phyloP scores from a whole-genome alignment of 2,329 filamentous ascomycete species.

The Cladobotryum mycophilum region DNA sequence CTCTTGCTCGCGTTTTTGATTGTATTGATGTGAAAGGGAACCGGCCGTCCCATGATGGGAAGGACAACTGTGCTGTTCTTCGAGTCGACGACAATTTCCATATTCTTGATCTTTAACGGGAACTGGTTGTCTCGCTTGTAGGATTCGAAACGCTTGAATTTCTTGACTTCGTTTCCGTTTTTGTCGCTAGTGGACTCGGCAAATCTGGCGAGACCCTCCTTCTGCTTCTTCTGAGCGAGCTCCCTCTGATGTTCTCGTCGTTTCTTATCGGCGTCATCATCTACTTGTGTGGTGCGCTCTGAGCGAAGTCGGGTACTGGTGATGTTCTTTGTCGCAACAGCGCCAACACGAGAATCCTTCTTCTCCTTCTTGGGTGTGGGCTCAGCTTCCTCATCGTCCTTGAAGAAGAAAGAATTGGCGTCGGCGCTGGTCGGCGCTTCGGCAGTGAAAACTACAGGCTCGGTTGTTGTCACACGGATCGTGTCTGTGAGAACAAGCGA shows the following conservation, averaged over 20 bases:
- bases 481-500: constrained; percentile 90
- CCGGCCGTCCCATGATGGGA: constrained; percentile 93
- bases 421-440: constrained; percentile 89
- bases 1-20: constrained; percentile 99
- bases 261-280: constrained; percentile 82
- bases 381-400: constrained; percentile 85
- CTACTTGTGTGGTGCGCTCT: constrained; percentile 78
- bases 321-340: constrained; percentile 90
- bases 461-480: constrained; percentile 73
- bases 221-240: constrained; percentile 77
- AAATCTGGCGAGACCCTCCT: constrained; percentile 78
- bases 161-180: constrained; percentile 91
- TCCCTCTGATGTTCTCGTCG: constrained; percentile 91
- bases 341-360: constrained; percentile 74
- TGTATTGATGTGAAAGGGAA: constrained; percentile 94
- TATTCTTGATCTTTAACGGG: constrained; percentile 71
- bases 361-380: constrained; percentile 87
- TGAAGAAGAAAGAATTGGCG: constrained; percentile 97
- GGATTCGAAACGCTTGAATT: constrained; percentile 98
- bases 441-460: constrained; percentile 84
- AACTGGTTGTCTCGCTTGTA: constrained; percentile 98
- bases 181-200: constrained; percentile 76
- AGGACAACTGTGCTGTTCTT: constrained; percentile 89
- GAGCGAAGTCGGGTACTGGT: constrained; percentile 88
- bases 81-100: constrained; percentile 82